These are phyloP conservation scores for Didymella pinodella DNA, from an alignment of 2,329 filamentous ascomycete species.

Conservation along the genomic window DNA sequence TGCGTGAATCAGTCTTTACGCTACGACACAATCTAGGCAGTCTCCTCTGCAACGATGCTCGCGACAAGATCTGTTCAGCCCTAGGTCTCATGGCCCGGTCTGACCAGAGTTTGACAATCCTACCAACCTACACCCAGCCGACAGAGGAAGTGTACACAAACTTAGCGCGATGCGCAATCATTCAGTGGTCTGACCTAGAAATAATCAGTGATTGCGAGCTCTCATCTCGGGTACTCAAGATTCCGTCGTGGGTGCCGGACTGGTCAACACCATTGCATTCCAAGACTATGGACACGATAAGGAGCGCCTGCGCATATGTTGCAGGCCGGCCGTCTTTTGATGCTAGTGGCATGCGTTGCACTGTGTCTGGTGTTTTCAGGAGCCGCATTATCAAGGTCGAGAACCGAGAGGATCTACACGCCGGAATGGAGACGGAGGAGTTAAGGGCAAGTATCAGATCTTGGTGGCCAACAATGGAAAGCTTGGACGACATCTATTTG, in stretches of 20 bases:
- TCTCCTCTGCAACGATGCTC: neutral
- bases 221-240: neutral
- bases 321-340: neutral
- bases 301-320: neutral
- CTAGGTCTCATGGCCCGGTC: neutral
- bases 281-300: neutral
- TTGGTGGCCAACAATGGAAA: neutral
- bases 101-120: neutral
- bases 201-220: neutral
- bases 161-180: neutral
- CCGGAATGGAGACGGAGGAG: neutral
- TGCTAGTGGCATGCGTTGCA: neutral
- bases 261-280: neutral
- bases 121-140: neutral
- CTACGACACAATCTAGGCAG: neutral
- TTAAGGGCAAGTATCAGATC: neutral
- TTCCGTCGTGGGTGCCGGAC: conserved; percentile 2
- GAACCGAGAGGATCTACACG: neutral
- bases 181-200: neutral
- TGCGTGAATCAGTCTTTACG: neutral
- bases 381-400: neutral
- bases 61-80: neutral
- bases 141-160: neutral
- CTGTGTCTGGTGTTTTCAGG: neutral
- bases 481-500: neutral